Evolutionary conservation across 2,329 filamentous ascomycete genomes (phyloP).

Genomic region (Scedosporium apiospermum): DNA sequence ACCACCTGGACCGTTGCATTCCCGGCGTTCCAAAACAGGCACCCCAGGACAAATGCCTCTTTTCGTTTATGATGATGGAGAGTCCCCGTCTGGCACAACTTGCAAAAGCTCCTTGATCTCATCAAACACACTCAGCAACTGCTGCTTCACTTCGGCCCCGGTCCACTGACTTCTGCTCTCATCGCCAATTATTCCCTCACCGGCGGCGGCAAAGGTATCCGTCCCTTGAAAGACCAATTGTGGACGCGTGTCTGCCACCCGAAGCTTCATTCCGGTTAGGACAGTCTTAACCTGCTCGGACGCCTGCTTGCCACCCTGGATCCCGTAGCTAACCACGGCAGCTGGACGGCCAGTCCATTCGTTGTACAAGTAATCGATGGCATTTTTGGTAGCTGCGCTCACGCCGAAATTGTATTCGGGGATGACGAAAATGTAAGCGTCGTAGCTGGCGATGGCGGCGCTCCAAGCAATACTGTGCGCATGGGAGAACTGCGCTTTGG

Average conservation of each 20-base stretch:
- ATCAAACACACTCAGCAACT: neutral
- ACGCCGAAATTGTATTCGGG: constrained; percentile 49
- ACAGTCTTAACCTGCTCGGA: constrained; percentile 9
- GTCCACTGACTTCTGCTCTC: neutral
- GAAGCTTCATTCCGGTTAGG: neutral
- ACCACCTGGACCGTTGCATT: no score
- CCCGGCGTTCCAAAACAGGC: no score
- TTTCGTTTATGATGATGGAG: no score
- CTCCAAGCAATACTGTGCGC: constrained; percentile 35
- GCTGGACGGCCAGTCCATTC: constrained; percentile 49
- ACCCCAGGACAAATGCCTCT: no score
- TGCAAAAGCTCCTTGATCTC: neutral
- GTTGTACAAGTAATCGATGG: constrained; percentile 50
- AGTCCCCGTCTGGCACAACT: constrained; percentile 20
- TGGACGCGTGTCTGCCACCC: neutral
- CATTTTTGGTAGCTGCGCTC: constrained; percentile 48
- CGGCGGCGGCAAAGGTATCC: neutral
- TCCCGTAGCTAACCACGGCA: constrained; percentile 45
- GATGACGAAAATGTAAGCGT: constrained; percentile 39
- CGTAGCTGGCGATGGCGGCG: constrained; percentile 28
- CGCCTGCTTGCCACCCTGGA: constrained; percentile 24
- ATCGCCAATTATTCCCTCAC: neutral
- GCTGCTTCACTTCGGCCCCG: neutral
- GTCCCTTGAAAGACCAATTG: neutral
- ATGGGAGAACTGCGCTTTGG: constrained; percentile 23